phyloP scores from a whole-genome alignment of 140 eudicot genomes.

The Cichorium intybus region DNA sequence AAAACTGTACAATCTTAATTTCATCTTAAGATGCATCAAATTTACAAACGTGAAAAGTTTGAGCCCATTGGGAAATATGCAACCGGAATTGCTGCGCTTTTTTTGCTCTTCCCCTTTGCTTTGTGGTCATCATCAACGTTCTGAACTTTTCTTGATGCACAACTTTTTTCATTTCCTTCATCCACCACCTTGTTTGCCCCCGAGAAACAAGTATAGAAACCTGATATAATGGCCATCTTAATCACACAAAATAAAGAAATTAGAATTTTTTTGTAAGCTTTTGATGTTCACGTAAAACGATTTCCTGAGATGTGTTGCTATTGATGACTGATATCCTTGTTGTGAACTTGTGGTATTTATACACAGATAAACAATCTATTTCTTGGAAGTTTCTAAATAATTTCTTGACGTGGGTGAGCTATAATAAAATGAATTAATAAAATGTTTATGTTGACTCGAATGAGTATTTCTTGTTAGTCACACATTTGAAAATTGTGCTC shows the following conservation, averaged over 20 bases:
- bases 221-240: neutral
- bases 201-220: slow-evolving; percentile 19
- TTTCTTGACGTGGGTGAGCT: neutral
- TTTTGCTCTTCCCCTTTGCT: slow-evolving; percentile 1
- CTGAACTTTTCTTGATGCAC: neutral
- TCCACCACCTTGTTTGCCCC: slow-evolving; percentile 18
- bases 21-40: too few species aligned
- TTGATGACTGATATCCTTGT: neutral
- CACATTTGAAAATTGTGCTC: neutral
- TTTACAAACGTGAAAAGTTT: slow-evolving; percentile 10
- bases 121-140: neutral
- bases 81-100: slow-evolving; percentile 11
- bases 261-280: neutral
- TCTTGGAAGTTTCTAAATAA: neutral
- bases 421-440: neutral
- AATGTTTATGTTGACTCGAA: neutral
- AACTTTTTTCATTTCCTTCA: neutral
- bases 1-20: too few species aligned
- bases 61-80: slow-evolving; percentile 18
- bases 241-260: neutral
- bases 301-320: neutral
- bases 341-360: neutral
- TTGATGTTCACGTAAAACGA: neutral
- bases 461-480: neutral
- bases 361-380: neutral